Evolutionary conservation across 495 filamentous ascomycete species (phyloP).

Genomic region (Aspergillus olivimuriae): DNA sequence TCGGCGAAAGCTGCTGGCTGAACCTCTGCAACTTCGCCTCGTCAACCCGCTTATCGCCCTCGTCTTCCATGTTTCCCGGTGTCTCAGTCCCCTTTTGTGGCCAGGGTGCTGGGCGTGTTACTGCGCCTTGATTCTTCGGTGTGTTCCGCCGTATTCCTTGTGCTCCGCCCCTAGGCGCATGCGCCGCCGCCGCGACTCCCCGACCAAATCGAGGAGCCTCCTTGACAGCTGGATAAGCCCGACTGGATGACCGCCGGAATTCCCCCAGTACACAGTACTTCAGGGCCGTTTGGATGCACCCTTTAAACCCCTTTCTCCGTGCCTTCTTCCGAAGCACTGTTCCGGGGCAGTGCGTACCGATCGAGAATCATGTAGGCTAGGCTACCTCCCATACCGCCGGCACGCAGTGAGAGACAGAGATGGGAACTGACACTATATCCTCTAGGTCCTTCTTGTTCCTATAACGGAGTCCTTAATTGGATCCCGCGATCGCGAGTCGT

Average conservation of each 20-base stretch:
- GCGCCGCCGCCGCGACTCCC: slow-evolving; percentile 33
- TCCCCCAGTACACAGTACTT: slow-evolving; percentile 40
- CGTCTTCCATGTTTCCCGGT: background rate
- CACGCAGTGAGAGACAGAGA: too few relatives aligned
- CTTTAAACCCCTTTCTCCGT: slow-evolving; percentile 96
- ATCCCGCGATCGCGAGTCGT: slow-evolving; percentile 83
- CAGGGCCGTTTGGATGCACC: slow-evolving; percentile 81
- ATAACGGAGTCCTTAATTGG: slow-evolving; percentile 84
- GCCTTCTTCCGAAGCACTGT: slow-evolving; percentile 97
- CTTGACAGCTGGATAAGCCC: slow-evolving; percentile 19
- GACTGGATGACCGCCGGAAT: slow-evolving; percentile 39
- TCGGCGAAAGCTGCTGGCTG: slow-evolving; percentile 15
- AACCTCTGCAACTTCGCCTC: slow-evolving; percentile 4
- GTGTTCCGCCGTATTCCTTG: slow-evolving; percentile 3
- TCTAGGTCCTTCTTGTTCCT: slow-evolving; percentile 82
- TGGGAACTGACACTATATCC: slow-evolving; percentile 9
- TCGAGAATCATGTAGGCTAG: slow-evolving; percentile 73
- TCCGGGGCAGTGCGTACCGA: slow-evolving; percentile 85
- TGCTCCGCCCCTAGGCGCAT: slow-evolving; percentile 25
- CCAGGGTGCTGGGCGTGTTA: background rate
- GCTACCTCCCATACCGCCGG: slow-evolving; percentile 1
- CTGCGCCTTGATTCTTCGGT: background rate
- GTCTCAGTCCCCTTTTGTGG: background rate
- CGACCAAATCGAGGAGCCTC: slow-evolving; percentile 26
- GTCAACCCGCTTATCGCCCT: background rate